phyloP scores from a whole-genome alignment of 2,329 filamentous ascomycete genomes.

The Xylariaceae sp. region DNA sequence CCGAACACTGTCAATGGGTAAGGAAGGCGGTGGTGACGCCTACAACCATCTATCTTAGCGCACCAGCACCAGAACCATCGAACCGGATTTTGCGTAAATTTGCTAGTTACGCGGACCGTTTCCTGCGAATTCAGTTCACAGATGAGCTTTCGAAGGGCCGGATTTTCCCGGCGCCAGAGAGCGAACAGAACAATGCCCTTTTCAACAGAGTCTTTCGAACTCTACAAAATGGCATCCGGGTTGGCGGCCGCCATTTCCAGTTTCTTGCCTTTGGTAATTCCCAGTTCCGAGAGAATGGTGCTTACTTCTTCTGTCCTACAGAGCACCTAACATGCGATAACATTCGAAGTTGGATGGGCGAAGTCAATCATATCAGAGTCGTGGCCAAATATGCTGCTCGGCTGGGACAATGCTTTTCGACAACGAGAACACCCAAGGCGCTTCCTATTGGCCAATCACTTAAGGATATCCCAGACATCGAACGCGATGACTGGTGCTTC shows the following conservation, averaged over 20 bases:
- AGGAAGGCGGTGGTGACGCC: slow-evolving; percentile 82
- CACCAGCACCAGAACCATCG: slow-evolving; percentile 80
- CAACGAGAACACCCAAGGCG: slow-evolving; percentile 73
- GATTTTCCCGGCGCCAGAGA: slow-evolving; percentile 58
- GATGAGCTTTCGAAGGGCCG: slow-evolving; percentile 71
- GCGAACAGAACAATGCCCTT: slow-evolving; percentile 65
- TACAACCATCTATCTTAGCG: slow-evolving; percentile 76
- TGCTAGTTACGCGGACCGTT: slow-evolving; percentile 70
- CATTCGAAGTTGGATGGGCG: slow-evolving; percentile 86
- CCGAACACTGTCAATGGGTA: slow-evolving; percentile 73
- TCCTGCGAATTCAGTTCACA: slow-evolving; percentile 85
- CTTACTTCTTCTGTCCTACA: slow-evolving; percentile 86
- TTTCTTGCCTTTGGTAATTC: slow-evolving; percentile 96
- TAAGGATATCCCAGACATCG: slow-evolving; percentile 70
- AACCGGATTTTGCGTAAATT: slow-evolving; percentile 84
- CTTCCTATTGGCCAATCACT: slow-evolving; percentile 61
- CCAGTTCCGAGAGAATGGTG: slow-evolving; percentile 87
- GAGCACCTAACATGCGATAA: slow-evolving; percentile 68
- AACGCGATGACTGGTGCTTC: slow-evolving; percentile 71
- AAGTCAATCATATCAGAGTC: slow-evolving; percentile 77
- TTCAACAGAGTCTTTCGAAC: slow-evolving; percentile 74
- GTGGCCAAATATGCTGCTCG: slow-evolving; percentile 91
- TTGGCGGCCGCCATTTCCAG: slow-evolving; percentile 81
- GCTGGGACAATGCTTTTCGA: slow-evolving; percentile 94
- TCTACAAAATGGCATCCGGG: slow-evolving; percentile 75